Evolutionary conservation across 2,329 filamentous ascomycete species (phyloP).

Genomic region (Colletotrichum graminicola): DNA sequence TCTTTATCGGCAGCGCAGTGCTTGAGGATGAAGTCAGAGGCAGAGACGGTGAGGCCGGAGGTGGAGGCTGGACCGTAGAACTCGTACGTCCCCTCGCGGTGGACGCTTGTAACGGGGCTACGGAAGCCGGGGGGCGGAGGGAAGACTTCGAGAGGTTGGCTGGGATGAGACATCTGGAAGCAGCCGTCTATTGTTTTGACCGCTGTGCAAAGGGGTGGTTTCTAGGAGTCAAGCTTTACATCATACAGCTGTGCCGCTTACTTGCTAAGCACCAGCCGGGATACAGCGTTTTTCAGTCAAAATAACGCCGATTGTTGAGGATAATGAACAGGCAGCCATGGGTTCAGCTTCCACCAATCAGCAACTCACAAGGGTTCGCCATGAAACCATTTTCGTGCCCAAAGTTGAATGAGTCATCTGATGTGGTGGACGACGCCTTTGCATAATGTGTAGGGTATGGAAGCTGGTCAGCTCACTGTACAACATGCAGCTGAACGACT

Average conservation of each 20-base stretch:
- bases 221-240: not conserved
- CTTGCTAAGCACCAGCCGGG: no score
- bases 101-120: constrained; percentile 13
- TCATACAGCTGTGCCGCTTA: no score
- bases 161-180: not conserved
- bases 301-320: no score
- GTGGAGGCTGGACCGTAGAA: constrained; percentile 10
- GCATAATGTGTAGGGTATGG: not conserved
- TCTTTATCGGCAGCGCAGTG: not conserved
- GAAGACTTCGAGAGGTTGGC: not conserved
- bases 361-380: not conserved
- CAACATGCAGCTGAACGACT: not conserved
- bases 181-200: no score
- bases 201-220: no score
- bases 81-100: not conserved
- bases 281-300: no score
- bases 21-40: not conserved
- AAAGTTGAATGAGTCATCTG: not conserved
- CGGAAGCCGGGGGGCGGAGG: not conserved
- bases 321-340: no score
- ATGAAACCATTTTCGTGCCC: not conserved
- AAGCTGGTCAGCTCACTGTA: not conserved
- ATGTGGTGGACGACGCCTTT: not conserved
- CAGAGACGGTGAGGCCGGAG: not conserved
- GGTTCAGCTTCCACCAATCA: not conserved